Evolutionary conservation across 73 alveolate genomes (phyloP).

Genomic region (Blepharisma japonicum): DNA sequence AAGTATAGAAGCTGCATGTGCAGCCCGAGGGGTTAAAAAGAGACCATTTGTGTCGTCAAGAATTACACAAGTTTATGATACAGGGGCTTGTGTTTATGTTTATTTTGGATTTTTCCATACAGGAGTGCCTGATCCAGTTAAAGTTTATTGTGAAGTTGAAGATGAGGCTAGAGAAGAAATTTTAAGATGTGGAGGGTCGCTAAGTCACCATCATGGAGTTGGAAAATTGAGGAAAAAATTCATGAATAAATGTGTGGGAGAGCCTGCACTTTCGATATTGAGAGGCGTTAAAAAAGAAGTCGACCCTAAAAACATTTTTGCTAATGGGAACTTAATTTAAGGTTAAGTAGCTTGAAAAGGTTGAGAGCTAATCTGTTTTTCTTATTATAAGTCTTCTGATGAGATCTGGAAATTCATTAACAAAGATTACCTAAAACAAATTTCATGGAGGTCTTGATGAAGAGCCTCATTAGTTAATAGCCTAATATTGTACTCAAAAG

Average conservation of each 20-base stretch:
- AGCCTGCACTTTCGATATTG: constrained; percentile 56
- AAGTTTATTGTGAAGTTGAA: constrained; percentile 66
- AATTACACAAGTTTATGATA: constrained; percentile 77
- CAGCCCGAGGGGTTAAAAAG: constrained; percentile 36
- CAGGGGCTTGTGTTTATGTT: constrained; percentile 84
- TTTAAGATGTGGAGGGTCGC: constrained; percentile 71
- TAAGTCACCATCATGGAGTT: constrained; percentile 90
- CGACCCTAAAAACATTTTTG: constrained; percentile 79
- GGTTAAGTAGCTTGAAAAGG: no score
- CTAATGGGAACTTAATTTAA: constrained; percentile 3
- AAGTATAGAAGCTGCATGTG: constrained; percentile 25
- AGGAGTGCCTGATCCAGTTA: constrained; percentile 62
- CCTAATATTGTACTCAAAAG: no score
- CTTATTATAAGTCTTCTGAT: no score
- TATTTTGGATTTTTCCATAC: constrained; percentile 70
- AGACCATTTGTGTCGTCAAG: constrained; percentile 73
- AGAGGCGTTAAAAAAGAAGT: constrained; percentile 50
- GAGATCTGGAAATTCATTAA: no score
- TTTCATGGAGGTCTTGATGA: no score
- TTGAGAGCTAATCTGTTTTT: no score
- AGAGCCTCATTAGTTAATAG: no score
- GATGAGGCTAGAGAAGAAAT: constrained; percentile 85
- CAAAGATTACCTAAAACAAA: no score
- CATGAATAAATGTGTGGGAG: constrained; percentile 56
- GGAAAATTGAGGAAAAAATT: constrained; percentile 81